Evolutionary conservation across 177 flowering plant genomes (phyloP), one percentile per base, ranked within the genome.

Genomic region (Vitis hybrid): DNA sequence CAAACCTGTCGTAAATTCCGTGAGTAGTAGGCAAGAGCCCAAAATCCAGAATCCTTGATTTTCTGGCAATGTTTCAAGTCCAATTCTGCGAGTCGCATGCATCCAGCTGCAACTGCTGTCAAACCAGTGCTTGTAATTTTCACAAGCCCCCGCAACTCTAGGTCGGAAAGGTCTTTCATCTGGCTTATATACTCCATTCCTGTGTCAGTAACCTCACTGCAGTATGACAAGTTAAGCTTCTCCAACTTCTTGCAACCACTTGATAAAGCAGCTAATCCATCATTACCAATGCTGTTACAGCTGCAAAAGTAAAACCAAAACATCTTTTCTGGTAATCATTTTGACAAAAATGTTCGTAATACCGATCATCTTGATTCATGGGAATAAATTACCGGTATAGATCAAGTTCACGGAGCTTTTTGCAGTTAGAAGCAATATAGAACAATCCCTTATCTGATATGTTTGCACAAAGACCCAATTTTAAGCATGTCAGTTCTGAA

Each of bases 181-280:
- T 34, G 52, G 61, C 90, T 69, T 3, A 91, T 53, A 74, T 66
- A 63, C 50, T 71, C 77, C 76, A 91, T 74, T 65, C 92, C 93
- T 70, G 29, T 71, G 55, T 89, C 90, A 14, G 86, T 84, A 55
- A 91, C 67, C 20, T 67, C 66, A 58, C 5, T 54, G 67, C 97
- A 91, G 82, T 91, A 91, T 59, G 86, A 86, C 71, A 89, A 68
- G 74, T 85, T 89, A 51, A 91, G 84, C 67, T 67, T 83, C 75
- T 66, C 78, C 75, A 91, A 71, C 76, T 79, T 89, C 82, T 68
- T 84, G 83, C 97, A 91, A n/a, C 92, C 90, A 54, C n/a, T 68
- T 8, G 86, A 76, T 66, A 91, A 51, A 22, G 87, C 83, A 51
- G 78, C 87, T 66, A 91, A 74, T 50, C 88, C 90, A 68, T 77